Evolutionary conservation across 805 yeast genomes (phyloP).

Genomic region (Monosporozyma servazzii): DNA sequence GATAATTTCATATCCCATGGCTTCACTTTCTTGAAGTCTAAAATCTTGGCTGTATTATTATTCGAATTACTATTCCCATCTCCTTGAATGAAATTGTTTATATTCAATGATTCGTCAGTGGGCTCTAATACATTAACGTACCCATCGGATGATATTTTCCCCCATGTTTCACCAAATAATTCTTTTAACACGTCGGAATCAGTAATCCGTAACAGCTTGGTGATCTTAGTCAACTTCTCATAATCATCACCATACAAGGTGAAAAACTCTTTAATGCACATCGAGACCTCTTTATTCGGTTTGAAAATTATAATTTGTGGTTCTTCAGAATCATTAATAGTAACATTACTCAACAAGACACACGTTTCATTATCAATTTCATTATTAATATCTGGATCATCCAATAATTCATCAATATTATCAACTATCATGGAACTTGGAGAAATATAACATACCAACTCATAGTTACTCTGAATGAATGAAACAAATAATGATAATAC

Average conservation of each 20-base stretch:
- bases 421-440: slow-evolving; percentile 23
- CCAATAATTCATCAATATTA: slow-evolving; percentile 26
- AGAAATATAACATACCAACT: slow-evolving; percentile 26
- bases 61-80: not conserved
- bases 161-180: slow-evolving; percentile 27
- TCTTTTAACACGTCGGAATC: slow-evolving; percentile 21
- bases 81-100: not conserved
- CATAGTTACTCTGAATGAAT: slow-evolving; percentile 14
- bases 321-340: slow-evolving; percentile 5
- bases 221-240: slow-evolving; percentile 9
- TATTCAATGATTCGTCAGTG: not conserved
- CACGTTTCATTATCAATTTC: slow-evolving; percentile 31
- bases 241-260: slow-evolving; percentile 23
- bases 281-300: slow-evolving; percentile 25
- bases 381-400: slow-evolving; percentile 16
- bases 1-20: slow-evolving; percentile 19
- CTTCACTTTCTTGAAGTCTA: slow-evolving; percentile 15
- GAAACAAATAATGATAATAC: slow-evolving; percentile 18
- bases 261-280: slow-evolving; percentile 28
- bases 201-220: slow-evolving; percentile 9
- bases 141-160: slow-evolving; percentile 19
- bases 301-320: slow-evolving; percentile 20
- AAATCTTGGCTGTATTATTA: slow-evolving; percentile 10
- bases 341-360: slow-evolving; percentile 23
- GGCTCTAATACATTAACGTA: slow-evolving; percentile 8